Evolutionary conservation across 2,329 filamentous ascomycete genomes (phyloP), one percentile per base, ranked within the genome.

Genomic region (Colletotrichum navitas): DNA sequence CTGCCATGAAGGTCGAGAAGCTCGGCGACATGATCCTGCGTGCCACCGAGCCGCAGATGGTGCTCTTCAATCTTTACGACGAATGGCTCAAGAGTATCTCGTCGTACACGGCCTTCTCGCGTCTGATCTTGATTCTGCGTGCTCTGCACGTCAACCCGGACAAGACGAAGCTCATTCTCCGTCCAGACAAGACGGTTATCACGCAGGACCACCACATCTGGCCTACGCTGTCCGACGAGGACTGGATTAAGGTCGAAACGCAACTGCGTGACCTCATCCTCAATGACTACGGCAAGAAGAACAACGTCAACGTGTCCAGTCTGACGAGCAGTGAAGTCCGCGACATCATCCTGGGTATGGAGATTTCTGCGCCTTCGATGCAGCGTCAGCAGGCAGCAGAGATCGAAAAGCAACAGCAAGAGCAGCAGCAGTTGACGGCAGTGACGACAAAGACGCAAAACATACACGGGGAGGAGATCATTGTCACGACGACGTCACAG

Each of bases 201-300:
- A 99, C 96, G 0, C 94, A 98, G 77, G 95, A 98, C 79, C 96
- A 99, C 83, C 96, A 99, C 81, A 99, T 99, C 80, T 99, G 96
- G 96, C 96, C 96, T 0, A 92, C 94, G 0, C 85, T 99, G 66
- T 92, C 93, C 0, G 96, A 99, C 75, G 96, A 99, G 77, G 95
- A 97, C 74, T 99, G 96, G 96, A 96, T 99, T 83, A 98, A 98
- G 89, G 94, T 99, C n/a, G 96, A 99, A 86, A 94, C 94, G 56
- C 94, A 97, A 79, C 86, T 99, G 52, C 92, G 96, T 81, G 96
- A 99, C 85, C 85, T 99, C 75, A 99, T 99, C 77, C 81, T 99
- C 76, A 98, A 98, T 76, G 96, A 99, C 80, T 99, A 99, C 80
- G 96, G 96, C 79, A 99, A 98, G 89, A 99, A 99, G 89, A 99